A percentile compares a stretch with the other conserved stretches of the same genome.
Evolutionary conservation across 2,329 filamentous ascomycete species (phyloP).

Genomic region (Colletotrichum trifolii): DNA sequence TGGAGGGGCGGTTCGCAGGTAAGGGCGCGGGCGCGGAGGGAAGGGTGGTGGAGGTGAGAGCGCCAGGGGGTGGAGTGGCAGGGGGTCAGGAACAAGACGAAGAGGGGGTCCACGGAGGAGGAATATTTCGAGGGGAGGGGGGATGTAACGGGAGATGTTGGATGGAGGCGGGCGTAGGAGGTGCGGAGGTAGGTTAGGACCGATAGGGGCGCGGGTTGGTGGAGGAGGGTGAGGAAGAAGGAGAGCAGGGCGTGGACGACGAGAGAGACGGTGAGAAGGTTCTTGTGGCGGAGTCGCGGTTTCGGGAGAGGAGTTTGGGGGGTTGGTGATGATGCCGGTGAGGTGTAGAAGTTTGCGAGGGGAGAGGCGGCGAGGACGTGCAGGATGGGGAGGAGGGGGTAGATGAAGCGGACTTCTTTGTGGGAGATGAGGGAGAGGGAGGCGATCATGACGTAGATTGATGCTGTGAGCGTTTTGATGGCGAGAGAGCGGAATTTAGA

Average conservation of each 20-base stretch:
- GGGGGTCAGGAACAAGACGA: slow-evolving; percentile 88
- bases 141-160: slow-evolving; percentile 40
- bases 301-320: slow-evolving; percentile 42
- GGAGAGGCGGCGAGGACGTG: slow-evolving; percentile 81
- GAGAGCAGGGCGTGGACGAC: slow-evolving; percentile 77
- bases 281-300: slow-evolving; percentile 60
- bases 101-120: slow-evolving; percentile 57
- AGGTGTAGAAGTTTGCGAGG: slow-evolving; percentile 72
- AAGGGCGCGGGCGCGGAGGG: slow-evolving; percentile 83
- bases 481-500: slow-evolving; percentile 48
- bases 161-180: slow-evolving; percentile 73
- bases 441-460: slow-evolving; percentile 68
- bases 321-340: slow-evolving; percentile 44
- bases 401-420: slow-evolving; percentile 98
- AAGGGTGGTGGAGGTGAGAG: slow-evolving; percentile 81
- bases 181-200: slow-evolving; percentile 81
- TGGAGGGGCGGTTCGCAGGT: slow-evolving; percentile 90
- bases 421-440: slow-evolving; percentile 84
- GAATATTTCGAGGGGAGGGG: slow-evolving; percentile 47
- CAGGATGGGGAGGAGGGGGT: slow-evolving; percentile 88
- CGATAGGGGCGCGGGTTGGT: slow-evolving; percentile 82
- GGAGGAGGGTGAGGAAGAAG: slow-evolving; percentile 78
- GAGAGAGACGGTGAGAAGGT: slow-evolving; percentile 68
- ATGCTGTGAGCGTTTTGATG: slow-evolving; percentile 61
- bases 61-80: slow-evolving; percentile 98